These are phyloP conservation scores for Pichia inconspicua DNA, from an alignment of 1,139 yeast genomes.

Conservation along the genomic window DNA sequence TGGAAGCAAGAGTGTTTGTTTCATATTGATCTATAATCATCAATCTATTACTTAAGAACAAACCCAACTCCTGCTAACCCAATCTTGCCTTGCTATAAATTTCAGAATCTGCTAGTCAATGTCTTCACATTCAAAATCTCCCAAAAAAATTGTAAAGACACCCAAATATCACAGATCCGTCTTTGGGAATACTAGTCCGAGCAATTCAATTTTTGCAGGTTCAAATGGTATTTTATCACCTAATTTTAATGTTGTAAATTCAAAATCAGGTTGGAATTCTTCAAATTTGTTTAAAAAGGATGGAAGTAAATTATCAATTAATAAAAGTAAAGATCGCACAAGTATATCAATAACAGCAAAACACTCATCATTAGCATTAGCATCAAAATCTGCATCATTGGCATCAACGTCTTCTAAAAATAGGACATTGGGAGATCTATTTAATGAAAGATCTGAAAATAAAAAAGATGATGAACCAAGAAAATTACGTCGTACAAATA, in stretches of 20 bases:
- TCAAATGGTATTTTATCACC: conserved; percentile 26
- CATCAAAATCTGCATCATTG: background rate
- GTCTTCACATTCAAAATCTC: conserved; percentile 1
- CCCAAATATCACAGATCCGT: conserved; percentile 24
- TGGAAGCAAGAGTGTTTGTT: background rate
- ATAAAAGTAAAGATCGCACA: background rate
- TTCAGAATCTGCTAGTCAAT: background rate
- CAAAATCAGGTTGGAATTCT: conserved; percentile 27
- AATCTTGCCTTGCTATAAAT: background rate
- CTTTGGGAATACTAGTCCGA: conserved; percentile 26
- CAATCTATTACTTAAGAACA: background rate
- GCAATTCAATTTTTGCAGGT: conserved; percentile 25
- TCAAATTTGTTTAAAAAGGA: background rate
- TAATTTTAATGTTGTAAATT: conserved; percentile 27
- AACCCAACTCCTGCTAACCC: background rate
- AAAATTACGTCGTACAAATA: conserved; percentile 25
- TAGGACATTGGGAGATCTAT: conserved; percentile 10
- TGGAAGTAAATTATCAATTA: background rate
- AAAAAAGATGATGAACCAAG: conserved; percentile 11
- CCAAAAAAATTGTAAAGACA: conserved; percentile 12
- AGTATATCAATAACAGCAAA: too few species aligned
- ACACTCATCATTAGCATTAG: background rate
- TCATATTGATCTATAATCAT: background rate
- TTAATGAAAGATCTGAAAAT: conserved; percentile 1
- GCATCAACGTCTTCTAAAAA: background rate